Base-by-base conservation (phyloP, 2,329 filamentous ascomycete genomes). In the Cercospora citrullina region DNA sequence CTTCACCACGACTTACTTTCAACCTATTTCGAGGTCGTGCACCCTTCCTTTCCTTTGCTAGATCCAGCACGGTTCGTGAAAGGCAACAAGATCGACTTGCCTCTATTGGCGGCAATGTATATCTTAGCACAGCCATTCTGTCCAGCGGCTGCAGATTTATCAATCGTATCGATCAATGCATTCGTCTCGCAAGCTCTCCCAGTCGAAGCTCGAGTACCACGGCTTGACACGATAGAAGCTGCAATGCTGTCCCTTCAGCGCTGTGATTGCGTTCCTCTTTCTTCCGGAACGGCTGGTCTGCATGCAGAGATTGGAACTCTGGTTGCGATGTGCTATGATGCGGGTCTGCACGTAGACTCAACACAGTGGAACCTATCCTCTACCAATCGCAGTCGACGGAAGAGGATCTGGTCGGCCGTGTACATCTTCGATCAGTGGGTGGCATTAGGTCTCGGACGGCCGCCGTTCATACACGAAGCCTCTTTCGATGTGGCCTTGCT, bases 11-110 rank as follows among this genome's bases (percentile, higher is more conserved):
- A 72, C 21, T 61, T 73, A 5, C 33, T 73, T n/a, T 65, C 72
- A 16, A 66, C 70, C 3, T 73, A 73, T 63, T 73, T 73, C 28
- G 72, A 73, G 26, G 67, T 72, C 60, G 66, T 73, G 10, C 72
- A 73, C 31, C 68, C 72, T 12, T 69, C 70, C 3, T 73, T 68
- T 36, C 72, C 72, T 6, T 55, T 73, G 30, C 67, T 73, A 36
- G 70, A 73, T 21, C 72, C 72, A 5, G 64, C 55, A 9, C 67
- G 72, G 2, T 72, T 73, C 60, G 65, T 64, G 2, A 72, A 72
- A 51, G 72, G 72, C 39, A 73, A 72, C 51, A 70, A 70, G 58
- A 73, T 73, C 58, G 72, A 73, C 33, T 48, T 71, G 14, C 69
- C 64, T 6, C 57, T 73, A 21, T 67, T 73, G 21, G 72, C 63